Base-by-base conservation (phyloP, 495 filamentous ascomycete species). In the Pseudotulostoma volvatum region DNA sequence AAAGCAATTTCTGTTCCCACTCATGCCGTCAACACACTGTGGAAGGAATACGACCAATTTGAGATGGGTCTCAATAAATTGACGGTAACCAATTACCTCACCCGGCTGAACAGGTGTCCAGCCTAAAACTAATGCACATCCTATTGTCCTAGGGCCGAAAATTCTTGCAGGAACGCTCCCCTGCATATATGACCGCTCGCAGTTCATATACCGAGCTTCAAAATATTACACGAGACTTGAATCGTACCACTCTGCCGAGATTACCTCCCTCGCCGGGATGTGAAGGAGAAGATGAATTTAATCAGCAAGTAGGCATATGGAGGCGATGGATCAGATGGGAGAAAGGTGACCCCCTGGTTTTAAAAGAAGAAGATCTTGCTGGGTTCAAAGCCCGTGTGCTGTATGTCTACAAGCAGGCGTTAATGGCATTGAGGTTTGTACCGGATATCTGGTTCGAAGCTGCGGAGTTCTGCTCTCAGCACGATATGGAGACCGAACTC, bases 21-120 rank as follows among this genome's bases (percentile, higher is more conserved):
- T 9, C 68, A 78, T 34, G 81, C 73, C 21, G 70, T 90, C 34
- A 83, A 86, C 47, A 67, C 64, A 9, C 55, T 97, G 7, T 97
- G 90, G 90, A 93, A 90, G 59, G 88, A 97, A 51, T 97, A 96
- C 50, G 86, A 94, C 57, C 70, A 77, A 48, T 97, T 96, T 50
- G 90, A 97, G 58, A 82, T 85, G 74, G 71, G 75, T 7, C 57
- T 93, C 21, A 95, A 94, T 58, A 96, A 93, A 57, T 65, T 82
- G 38, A 83, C 82, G 31, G 81, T 84, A 65, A 60, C 59, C 57
- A 13, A 30, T n/a, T n/a, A n/a, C n/a, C n/a, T n/a, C n/a, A n/a
- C n/a, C n/a, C n/a, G n/a, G n/a, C n/a, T n/a, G 33, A n/a, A n/a
- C n/a, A n/a, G n/a, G n/a, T n/a, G n/a, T n/a, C n/a, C n/a, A n/a